Conservation (phyloP, 2,329 filamentous ascomycete species). For the Pestalotiopsis sp. region DNA sequence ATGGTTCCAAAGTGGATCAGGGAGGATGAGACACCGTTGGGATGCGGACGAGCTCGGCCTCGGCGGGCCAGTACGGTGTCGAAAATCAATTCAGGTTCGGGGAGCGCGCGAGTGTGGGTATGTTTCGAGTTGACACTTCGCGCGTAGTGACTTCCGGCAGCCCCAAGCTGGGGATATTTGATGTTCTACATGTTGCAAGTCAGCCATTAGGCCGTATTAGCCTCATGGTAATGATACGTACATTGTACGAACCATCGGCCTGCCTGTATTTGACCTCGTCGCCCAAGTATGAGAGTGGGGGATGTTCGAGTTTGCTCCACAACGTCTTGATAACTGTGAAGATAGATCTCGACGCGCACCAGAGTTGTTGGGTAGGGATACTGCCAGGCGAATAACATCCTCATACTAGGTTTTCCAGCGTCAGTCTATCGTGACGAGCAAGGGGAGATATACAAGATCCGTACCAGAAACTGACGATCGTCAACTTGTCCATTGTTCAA, state of each 20-base stretch:
- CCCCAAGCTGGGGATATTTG: slow-evolving; percentile 30
- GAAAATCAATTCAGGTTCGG: slow-evolving; percentile 33
- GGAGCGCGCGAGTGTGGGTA: slow-evolving; percentile 26
- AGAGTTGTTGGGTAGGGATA: background rate
- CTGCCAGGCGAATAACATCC: background rate
- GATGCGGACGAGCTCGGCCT: slow-evolving; percentile 10
- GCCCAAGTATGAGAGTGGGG: slow-evolving; percentile 15
- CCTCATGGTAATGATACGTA: background rate
- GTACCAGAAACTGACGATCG: background rate
- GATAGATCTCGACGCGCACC: background rate
- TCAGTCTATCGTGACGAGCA: background rate
- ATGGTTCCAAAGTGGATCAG: slow-evolving; percentile 14
- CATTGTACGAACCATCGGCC: slow-evolving; percentile 32
- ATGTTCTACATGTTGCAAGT: slow-evolving; percentile 16
- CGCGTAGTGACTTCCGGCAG: slow-evolving; percentile 32
- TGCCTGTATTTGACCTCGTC: slow-evolving; percentile 18
- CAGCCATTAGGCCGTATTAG: background rate
- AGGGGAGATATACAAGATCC: background rate
- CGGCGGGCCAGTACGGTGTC: slow-evolving; percentile 33
- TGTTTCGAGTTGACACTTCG: slow-evolving; percentile 30
- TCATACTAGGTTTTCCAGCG: background rate
- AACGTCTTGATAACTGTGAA: slow-evolving; percentile 20
- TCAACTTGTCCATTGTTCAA: background rate
- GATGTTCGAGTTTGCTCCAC: slow-evolving; percentile 23
- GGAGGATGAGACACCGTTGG: background rate